phyloP scores from a whole-genome alignment of 805 yeast genomes.

The Cyberlindnera mississippiensis region DNA sequence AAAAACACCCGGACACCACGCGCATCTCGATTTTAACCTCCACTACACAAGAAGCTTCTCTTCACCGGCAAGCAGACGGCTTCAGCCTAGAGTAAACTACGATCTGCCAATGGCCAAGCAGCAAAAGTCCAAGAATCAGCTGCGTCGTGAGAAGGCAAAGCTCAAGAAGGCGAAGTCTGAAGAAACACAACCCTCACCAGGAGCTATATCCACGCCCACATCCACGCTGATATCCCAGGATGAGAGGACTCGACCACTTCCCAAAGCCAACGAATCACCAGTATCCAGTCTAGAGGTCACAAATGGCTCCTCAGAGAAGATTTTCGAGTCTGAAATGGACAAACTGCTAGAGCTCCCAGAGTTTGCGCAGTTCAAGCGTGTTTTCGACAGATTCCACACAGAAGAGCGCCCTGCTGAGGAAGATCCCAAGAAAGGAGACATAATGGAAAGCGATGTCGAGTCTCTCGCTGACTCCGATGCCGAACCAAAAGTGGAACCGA shows the following conservation, averaged over 20 bases:
- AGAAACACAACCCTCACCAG: background rate
- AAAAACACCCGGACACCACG: constrained; percentile 5
- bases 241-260: too few relatives aligned
- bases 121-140: constrained; percentile 34
- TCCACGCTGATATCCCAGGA: too few relatives aligned
- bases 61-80: background rate
- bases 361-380: constrained; percentile 32
- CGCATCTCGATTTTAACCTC: background rate
- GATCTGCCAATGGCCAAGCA: constrained; percentile 10
- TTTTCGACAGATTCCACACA: constrained; percentile 34
- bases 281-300: background rate
- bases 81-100: too few relatives aligned
- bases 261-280: background rate
- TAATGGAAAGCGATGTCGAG: constrained; percentile 31
- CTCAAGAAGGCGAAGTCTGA: too few relatives aligned
- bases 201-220: too few relatives aligned
- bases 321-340: constrained; percentile 25
- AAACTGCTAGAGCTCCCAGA: constrained; percentile 27
- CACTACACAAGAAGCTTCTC: background rate
- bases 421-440: constrained; percentile 26
- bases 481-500: constrained; percentile 10
- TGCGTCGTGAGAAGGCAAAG: constrained; percentile 30
- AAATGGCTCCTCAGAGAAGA: background rate
- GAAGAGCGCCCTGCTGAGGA: constrained; percentile 16
- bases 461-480: constrained; percentile 5